These are phyloP conservation scores for Heterobasidion occidentale DNA, from an alignment of 1,284 basidiomycete species.

Conservation along the genomic window DNA sequence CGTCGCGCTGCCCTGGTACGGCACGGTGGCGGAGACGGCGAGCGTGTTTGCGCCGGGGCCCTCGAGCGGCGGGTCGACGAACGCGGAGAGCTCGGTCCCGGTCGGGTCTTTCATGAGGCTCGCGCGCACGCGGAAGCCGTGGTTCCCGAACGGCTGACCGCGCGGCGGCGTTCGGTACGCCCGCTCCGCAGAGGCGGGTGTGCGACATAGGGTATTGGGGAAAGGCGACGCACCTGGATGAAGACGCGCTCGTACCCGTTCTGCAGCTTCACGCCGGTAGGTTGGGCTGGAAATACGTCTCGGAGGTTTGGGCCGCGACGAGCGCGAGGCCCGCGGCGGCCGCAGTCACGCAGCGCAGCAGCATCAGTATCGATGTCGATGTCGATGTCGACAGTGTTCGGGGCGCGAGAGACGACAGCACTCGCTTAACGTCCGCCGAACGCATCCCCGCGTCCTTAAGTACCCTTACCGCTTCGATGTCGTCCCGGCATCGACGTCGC, in stretches of 20 bases:
- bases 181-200: neutral
- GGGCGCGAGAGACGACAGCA: too few relatives aligned
- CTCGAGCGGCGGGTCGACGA: slow-evolving; percentile 32
- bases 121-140: slow-evolving; percentile 31
- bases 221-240: slow-evolving; percentile 22
- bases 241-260: slow-evolving; percentile 31
- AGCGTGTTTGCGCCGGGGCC: slow-evolving; percentile 27
- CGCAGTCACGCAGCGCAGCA: neutral
- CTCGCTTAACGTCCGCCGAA: too few relatives aligned
- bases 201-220: neutral
- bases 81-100: slow-evolving; percentile 26
- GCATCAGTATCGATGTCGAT: neutral
- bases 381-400: neutral
- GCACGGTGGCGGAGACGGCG: slow-evolving; percentile 23
- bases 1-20: slow-evolving; percentile 25
- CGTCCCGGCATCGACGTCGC: too few relatives aligned
- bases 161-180: too few relatives aligned
- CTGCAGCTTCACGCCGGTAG: slow-evolving; percentile 29
- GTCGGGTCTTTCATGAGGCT: slow-evolving; percentile 31
- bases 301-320: neutral
- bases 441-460: too few relatives aligned
- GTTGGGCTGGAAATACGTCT: slow-evolving; percentile 15
- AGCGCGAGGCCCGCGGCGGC: neutral
- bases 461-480: too few relatives aligned
- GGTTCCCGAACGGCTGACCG: slow-evolving; percentile 28